Base-by-base conservation (phyloP, 2,329 filamentous ascomycete genomes). In the Sordariomycetes sp. region DNA sequence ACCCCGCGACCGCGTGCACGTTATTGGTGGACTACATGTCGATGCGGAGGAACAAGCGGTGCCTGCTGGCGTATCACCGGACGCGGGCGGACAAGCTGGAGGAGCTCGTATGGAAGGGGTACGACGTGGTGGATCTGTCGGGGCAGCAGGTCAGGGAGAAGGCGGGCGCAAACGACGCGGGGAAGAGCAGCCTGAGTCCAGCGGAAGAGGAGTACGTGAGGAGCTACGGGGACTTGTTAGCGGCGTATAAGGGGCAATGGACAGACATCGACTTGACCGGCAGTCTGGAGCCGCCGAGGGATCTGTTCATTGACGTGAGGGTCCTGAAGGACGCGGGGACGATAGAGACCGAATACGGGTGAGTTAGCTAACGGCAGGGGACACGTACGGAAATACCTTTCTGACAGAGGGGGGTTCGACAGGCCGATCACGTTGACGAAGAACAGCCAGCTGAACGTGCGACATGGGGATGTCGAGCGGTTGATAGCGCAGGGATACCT, bases 331-430 rank as follows among this genome's bases (percentile, higher is more conserved):
- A 99, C 75, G 94, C 93, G 1, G 94, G 95, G 4, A 94, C 99
- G 76, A 97, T 99, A 63, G 93, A 99, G 75, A 99, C 94, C 0
- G 95, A 99, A 78, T 99, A 99, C 69, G 94, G 94, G 88, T 96
- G 79, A 72, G 86, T 76, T 11, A 25, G 28, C 24, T 8, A 40
- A 32, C 28, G 18, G 48, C 22, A 46, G 25, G 12, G 18, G 7
- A 24, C n/a, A 20, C 12, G 16, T n/a, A 28, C 3, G 34, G n/a
- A 43, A 14, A 24, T 46, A 34, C 48, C 50, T 48, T 60, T 64
- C 66, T 58, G n/a, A 58, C 57, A 53, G 34, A 11, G 25, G 12
- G 6, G 14, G 35, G 32, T 35, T 3, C 69, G 63, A 63, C 65
- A 96, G 91, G 18, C 89, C 92, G 14, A 97, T 99, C 66, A 97